Evolutionary conservation across 208 protist species (phyloP).

Genomic region (Leishmania martiniquensis): DNA sequence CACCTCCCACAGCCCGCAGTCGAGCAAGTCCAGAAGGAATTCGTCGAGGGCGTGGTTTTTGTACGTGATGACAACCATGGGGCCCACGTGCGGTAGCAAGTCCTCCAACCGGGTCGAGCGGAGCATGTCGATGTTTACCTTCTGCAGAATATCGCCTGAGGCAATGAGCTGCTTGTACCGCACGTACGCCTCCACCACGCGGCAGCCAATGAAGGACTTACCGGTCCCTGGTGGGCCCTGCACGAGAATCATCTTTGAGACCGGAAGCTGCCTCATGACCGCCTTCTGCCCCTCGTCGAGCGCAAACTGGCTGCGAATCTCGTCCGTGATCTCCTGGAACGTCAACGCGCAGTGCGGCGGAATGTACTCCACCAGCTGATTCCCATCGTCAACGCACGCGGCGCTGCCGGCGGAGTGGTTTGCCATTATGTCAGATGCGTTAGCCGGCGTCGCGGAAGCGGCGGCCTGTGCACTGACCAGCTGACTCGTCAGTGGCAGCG

Average conservation of each 20-base stretch:
- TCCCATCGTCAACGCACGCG: neutral
- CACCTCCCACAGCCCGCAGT: constrained; percentile 71
- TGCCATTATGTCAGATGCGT: neutral
- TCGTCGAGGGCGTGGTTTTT: constrained; percentile 97
- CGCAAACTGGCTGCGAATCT: constrained; percentile 56
- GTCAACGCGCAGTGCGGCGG: constrained; percentile 80
- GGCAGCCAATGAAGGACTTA: constrained; percentile 95
- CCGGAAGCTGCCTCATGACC: constrained; percentile 72
- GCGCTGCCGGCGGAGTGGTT: neutral
- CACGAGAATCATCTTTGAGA: constrained; percentile 81
- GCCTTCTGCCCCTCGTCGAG: constrained; percentile 84
- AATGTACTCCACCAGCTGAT: constrained; percentile 64
- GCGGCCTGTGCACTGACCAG: constrained; percentile 42
- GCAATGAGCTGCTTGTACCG: constrained; percentile 89
- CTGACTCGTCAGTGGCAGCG: constrained; percentile 62
- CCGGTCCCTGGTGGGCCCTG: constrained; percentile 95
- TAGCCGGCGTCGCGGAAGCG: constrained; percentile 7
- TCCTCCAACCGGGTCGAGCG: constrained; percentile 45
- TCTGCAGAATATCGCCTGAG: constrained; percentile 88
- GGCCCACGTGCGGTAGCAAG: constrained; percentile 75
- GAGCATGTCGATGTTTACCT: constrained; percentile 78
- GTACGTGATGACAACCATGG: constrained; percentile 94
- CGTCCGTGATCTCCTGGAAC: constrained; percentile 71
- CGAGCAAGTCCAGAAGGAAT: constrained; percentile 87
- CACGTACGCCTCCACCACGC: constrained; percentile 89